Conservation (phyloP, 768 basidiomycete species). For the Boletus vinaceobasis region DNA sequence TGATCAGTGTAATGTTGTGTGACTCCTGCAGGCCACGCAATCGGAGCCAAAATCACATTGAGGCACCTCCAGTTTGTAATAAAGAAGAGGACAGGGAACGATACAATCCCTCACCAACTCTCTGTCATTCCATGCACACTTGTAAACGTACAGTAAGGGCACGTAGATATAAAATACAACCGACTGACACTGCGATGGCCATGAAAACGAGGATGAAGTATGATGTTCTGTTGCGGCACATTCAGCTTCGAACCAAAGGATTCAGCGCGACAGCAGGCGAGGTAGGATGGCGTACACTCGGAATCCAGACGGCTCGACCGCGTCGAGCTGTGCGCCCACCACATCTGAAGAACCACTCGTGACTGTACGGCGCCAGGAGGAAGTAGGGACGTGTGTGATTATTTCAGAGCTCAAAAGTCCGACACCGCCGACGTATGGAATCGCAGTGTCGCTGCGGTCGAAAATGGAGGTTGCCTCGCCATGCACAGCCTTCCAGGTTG, state of each 20-base stretch:
- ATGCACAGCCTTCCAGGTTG: background rate
- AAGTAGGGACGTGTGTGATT: background rate
- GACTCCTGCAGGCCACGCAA: too few species aligned
- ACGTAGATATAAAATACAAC: background rate
- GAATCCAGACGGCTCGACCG: too few species aligned
- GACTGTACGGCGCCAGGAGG: background rate
- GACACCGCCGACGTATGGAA: background rate
- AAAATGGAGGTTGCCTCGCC: background rate
- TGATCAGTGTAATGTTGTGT: too few species aligned
- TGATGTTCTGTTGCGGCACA: background rate
- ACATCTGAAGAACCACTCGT: too few species aligned
- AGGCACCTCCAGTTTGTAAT: too few species aligned
- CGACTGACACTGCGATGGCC: background rate
- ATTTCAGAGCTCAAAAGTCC: too few species aligned
- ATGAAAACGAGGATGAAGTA: background rate
- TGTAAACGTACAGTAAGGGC: background rate
- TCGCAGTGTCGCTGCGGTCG: background rate
- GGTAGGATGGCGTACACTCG: background rate
- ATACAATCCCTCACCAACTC: too few species aligned
- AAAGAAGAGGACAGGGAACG: too few species aligned
- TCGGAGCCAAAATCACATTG: too few species aligned
- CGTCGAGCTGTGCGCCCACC: too few species aligned
- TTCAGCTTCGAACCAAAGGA: background rate
- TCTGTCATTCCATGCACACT: too few species aligned
- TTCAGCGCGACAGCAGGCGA: background rate